Evolutionary conservation across 2,329 filamentous ascomycete genomes (phyloP).

Genomic region (Gremmenia infestans): DNA sequence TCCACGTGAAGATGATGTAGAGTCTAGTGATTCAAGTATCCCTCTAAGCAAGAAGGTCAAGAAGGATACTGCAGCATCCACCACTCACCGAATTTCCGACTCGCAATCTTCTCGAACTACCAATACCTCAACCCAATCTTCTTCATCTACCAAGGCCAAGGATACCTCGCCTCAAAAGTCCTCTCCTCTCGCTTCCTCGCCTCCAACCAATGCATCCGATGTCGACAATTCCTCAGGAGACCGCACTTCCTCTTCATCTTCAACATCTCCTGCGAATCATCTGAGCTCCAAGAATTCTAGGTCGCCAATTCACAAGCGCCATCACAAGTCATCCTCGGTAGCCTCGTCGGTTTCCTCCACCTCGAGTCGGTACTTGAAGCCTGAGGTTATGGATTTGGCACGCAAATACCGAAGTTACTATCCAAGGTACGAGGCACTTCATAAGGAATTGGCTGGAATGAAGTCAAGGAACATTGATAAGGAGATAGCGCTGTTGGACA

Average conservation of each 20-base stretch:
- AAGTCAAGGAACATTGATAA: constrained; percentile 45
- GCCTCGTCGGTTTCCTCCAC: constrained; percentile 27
- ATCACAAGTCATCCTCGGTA: constrained; percentile 29
- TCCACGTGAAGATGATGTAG: constrained; percentile 38
- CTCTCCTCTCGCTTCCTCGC: constrained; percentile 60
- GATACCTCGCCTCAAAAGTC: constrained; percentile 57
- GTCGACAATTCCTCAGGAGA: constrained; percentile 40
- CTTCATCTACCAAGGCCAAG: constrained; percentile 34
- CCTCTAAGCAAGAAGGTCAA: constrained; percentile 31
- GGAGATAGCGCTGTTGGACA: constrained; percentile 46
- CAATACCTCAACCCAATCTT: constrained; percentile 37
- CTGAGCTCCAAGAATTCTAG: constrained; percentile 18
- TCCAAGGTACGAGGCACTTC: constrained; percentile 51
- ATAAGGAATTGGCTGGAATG: constrained; percentile 48
- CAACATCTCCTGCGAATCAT: constrained; percentile 21
- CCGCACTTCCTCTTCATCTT: constrained; percentile 27
- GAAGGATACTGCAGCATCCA: constrained; percentile 19
- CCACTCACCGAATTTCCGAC: constrained; percentile 35
- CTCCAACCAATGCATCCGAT: constrained; percentile 61
- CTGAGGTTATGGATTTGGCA: constrained; percentile 49
- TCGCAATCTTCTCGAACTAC: constrained; percentile 43
- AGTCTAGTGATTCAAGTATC: constrained; percentile 26
- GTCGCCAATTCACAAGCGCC: constrained; percentile 28
- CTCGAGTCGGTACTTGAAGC: constrained; percentile 35
- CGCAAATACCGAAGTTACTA: constrained; percentile 52